These are phyloP conservation scores for Zygnema cylindricum DNA, from an alignment of 139 green algal genomes.

Conservation along the genomic window DNA sequence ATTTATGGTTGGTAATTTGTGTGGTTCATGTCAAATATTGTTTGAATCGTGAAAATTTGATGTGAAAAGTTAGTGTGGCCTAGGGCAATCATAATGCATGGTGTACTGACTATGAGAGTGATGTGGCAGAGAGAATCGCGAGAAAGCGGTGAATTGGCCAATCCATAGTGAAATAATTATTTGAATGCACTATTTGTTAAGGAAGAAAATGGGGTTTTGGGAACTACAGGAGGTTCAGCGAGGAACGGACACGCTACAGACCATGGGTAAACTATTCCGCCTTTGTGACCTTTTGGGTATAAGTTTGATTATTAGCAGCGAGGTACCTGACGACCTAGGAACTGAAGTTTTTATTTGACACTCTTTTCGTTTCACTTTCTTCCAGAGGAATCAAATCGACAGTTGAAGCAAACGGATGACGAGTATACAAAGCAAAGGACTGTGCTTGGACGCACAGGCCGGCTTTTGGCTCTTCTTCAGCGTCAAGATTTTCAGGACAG, in stretches of 20 bases:
- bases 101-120: too few species aligned
- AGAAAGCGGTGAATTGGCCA: too few species aligned
- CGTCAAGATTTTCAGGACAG: conserved; percentile 14
- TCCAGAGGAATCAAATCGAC: conserved; percentile 6
- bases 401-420: conserved; percentile 13
- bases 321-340: not conserved
- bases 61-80: too few species aligned
- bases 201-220: not conserved
- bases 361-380: too few species aligned
- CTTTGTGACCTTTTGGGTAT: conserved; percentile 36
- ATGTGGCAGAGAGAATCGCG: too few species aligned
- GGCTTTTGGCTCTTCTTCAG: conserved; percentile 26
- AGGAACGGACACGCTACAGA: conserved; percentile 3
- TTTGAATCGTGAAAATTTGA: too few species aligned
- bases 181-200: too few species aligned
- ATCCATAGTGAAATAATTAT: too few species aligned
- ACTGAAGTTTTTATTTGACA: not conserved
- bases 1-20: too few species aligned
- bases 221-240: conserved; percentile 26
- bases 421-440: conserved; percentile 11
- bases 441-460: not conserved
- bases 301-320: not conserved
- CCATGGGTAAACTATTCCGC: conserved; percentile 19
- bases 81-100: too few species aligned
- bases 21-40: too few species aligned